A percentile compares a stretch with the other conserved stretches of the same genome.
Evolutionary conservation across 1,284 basidiomycete species (phyloP).

Genomic region (Cutaneotrichosporon cavernicola): DNA sequence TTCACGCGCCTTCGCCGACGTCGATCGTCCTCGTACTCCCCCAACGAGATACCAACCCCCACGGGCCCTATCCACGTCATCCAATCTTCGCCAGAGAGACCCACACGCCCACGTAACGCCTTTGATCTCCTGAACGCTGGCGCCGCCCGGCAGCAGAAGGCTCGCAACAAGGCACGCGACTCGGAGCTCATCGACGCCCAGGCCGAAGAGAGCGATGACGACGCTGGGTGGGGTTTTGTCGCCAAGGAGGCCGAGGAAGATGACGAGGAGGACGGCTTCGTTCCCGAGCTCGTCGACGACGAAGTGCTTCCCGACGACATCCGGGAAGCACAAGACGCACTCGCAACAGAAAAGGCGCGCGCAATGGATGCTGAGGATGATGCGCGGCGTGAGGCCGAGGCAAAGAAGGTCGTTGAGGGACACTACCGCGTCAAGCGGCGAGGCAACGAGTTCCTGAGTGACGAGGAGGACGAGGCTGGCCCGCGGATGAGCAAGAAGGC

Average conservation of each 20-base stretch:
- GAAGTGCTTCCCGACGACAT: constrained; percentile 34
- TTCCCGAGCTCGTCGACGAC: constrained; percentile 45
- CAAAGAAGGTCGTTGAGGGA: constrained; percentile 43
- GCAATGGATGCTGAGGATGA: constrained; percentile 43
- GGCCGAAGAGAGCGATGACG: constrained; percentile 56
- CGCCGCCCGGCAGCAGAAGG: background rate
- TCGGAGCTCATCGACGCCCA: constrained; percentile 38
- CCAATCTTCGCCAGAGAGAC: too few relatives aligned
- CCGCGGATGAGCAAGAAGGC: constrained; percentile 31
- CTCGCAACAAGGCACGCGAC: constrained; percentile 4
- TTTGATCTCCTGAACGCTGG: constrained; percentile 16
- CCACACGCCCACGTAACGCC: constrained; percentile 10
- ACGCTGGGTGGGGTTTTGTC: constrained; percentile 36
- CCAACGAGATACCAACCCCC: background rate
- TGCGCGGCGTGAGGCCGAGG: constrained; percentile 37
- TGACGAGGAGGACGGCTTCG: constrained; percentile 34
- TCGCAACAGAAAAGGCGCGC: constrained; percentile 38
- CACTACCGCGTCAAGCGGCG: constrained; percentile 33
- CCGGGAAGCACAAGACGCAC: constrained; percentile 28
- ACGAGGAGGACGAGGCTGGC: constrained; percentile 37
- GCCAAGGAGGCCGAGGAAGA: constrained; percentile 36
- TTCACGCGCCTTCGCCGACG: constrained; percentile 29
- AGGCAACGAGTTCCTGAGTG: constrained; percentile 39
- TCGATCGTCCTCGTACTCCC: constrained; percentile 1
- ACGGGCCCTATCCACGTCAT: background rate